Evolutionary conservation across 2,329 filamentous ascomycete species (phyloP).

Genomic region (Phymatotrichopsis omnivora): DNA sequence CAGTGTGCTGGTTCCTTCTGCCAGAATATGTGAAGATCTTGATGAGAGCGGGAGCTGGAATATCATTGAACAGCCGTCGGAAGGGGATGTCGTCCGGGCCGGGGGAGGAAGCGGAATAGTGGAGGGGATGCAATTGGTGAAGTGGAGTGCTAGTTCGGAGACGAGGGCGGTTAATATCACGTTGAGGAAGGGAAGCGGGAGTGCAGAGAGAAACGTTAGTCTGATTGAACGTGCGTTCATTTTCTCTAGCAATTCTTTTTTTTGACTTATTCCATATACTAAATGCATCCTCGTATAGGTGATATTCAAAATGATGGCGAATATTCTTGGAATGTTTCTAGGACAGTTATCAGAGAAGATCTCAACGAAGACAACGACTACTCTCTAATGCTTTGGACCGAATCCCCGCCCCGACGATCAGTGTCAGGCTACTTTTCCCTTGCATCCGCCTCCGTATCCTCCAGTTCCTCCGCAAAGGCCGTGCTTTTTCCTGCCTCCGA

Average conservation of each 20-base stretch:
- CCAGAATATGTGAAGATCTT: conserved; percentile 6
- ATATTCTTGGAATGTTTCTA: conserved; percentile 23
- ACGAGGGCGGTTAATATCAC: conserved; percentile 20
- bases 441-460: neutral
- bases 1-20: conserved; percentile 13
- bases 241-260: neutral
- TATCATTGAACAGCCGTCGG: conserved; percentile 12
- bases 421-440: conserved; percentile 24
- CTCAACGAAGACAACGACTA: conserved; percentile 22
- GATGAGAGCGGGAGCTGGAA: conserved; percentile 14
- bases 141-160: conserved; percentile 17
- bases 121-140: conserved; percentile 29
- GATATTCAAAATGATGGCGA: conserved; percentile 24
- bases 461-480: neutral
- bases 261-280: neutral
- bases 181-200: conserved; percentile 20
- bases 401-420: conserved; percentile 21
- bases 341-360: conserved; percentile 11
- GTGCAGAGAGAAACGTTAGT: conserved; percentile 15
- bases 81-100: conserved; percentile 12
- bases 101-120: neutral
- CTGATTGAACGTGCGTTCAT: conserved; percentile 19
- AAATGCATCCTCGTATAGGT: conserved; percentile 2
- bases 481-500: too few relatives aligned
- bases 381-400: conserved; percentile 26